Base-by-base conservation (phyloP, 805 yeast genomes). In the Metschnikowia cerradonensis region DNA sequence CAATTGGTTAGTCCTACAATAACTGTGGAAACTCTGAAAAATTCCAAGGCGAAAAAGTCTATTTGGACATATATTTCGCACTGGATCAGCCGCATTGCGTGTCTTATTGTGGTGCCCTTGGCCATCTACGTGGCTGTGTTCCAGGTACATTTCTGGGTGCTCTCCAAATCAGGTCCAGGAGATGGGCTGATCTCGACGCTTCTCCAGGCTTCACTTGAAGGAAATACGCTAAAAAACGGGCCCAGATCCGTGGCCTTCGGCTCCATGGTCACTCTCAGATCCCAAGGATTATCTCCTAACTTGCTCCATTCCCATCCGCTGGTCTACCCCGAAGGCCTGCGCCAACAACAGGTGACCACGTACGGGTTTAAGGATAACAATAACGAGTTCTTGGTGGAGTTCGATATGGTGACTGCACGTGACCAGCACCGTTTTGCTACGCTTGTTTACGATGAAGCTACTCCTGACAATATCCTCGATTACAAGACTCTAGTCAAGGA, bases 331-430 rank as follows among this genome's bases (percentile, higher is more conserved):
- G 90, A 83, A 56, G 98, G 98, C 3, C 88, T 97, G 2, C 78
- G 80, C 55, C 98, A 94, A 70, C 97, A 91, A 67, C 99, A 94
- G 69, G 78, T 94, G 45, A 94, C 99, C 26, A 88, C 94, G 6
- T 94, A 94, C 67, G 88, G 91, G 17, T 90, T 83, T 68, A 89
- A 89, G 65, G 98, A 59, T 49, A 49, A 48, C 3, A 59, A 59
- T 51, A 59, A 59, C 41, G 58, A 56, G 40, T 59, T 59, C 35
- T 20, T 52, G 22, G 23, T 59, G 15, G 62, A 59, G 45, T 59
- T 59, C 61, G 77, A 75, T 30, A 76, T 87, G 66, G 77, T 70
- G 6, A 71, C 74, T 36, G 65, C 67, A 1, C 38, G 45, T 15
- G 53, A 52, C 30, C 65, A 65, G 20, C 49, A 49, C 11, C 58